Conservation (phyloP, 805 yeast species). For the Candida bentonensis region DNA sequence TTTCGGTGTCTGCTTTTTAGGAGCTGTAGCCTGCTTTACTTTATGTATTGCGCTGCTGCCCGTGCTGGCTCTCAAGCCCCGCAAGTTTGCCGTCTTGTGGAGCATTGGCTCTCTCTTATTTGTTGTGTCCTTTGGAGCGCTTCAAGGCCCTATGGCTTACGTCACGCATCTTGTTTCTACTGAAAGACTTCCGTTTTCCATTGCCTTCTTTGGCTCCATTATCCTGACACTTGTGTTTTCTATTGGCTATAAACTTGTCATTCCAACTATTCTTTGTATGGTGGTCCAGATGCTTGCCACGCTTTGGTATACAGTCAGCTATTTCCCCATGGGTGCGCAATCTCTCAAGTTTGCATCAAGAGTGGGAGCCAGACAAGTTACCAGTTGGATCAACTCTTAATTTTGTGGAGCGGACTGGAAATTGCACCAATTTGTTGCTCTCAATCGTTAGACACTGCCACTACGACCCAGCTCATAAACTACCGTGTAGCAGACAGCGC, state of each 20-base stretch:
- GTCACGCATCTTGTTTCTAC: slow-evolving; percentile 57
- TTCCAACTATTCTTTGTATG: slow-evolving; percentile 65
- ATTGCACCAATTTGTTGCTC: background rate
- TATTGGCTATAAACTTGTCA: slow-evolving; percentile 51
- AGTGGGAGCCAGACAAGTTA: slow-evolving; percentile 42
- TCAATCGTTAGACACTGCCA: no score
- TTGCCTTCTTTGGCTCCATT: slow-evolving; percentile 70
- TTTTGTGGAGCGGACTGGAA: no score
- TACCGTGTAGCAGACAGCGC: no score
- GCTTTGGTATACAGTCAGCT: slow-evolving; percentile 78
- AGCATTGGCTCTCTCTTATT: slow-evolving; percentile 80
- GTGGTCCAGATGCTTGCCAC: slow-evolving; percentile 72
- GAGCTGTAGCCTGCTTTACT: slow-evolving; percentile 68
- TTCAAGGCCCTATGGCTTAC: slow-evolving; percentile 87
- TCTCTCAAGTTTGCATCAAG: slow-evolving; percentile 45
- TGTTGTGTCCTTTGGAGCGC: slow-evolving; percentile 74
- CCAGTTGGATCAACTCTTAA: slow-evolving; percentile 26
- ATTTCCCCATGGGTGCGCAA: slow-evolving; percentile 91
- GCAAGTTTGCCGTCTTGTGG: slow-evolving; percentile 81
- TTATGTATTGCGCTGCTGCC: slow-evolving; percentile 79
- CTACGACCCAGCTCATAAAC: no score
- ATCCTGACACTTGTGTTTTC: slow-evolving; percentile 67
- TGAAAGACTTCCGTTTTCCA: slow-evolving; percentile 66
- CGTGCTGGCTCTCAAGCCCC: slow-evolving; percentile 73
- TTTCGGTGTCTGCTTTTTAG: slow-evolving; percentile 62